Base-by-base conservation (phyloP, 805 yeast genomes). In the Yarrowia sp. region DNA sequence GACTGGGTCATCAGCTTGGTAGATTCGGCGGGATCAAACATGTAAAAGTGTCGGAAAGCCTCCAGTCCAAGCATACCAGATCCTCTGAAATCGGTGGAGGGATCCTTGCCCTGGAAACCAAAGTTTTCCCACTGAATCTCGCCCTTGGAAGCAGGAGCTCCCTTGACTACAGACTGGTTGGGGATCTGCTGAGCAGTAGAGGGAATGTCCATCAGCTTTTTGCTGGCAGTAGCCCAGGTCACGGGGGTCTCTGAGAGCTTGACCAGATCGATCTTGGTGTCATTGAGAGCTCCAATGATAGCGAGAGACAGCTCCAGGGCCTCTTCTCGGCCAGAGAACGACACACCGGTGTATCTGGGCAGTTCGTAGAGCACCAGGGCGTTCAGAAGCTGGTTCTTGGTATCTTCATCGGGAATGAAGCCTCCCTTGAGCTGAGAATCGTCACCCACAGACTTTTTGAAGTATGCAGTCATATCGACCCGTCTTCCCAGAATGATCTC, bases 71-170 rank as follows among this genome's bases (percentile, higher is more conserved):
- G 36, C 50, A 42, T 39, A 7, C 67, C 67, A 13, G 67, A 64
- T 1, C 77, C 77, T 12, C 80, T 71, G 56, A 78, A 73, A 66
- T 78, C 80, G 1, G 74, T 72, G 7, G 72, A 67, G 4, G 80
- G 80, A 53, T 76, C 75, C 42, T 69, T 55, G 1, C 78, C 77
- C 55, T 78, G 80, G 70, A 78, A 78, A 2, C 80, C 80, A 13
- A 78, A 69, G 17, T 71, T 70, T 19, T 74, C 76, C 78, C 78
- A 77, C 53, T 75, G 70, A 9, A 67, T 15, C 43, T 61, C 50
- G 44, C 67, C 38, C 49, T 64, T 64, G 34, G 60, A 49, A 17
- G 67, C n/a, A 36, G 66, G 66, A 20, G 66, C 53, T 2, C 19
- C 42, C 36, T n/a, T 20, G 30, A 46, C 55, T 7, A 46, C 55